phyloP scores from a whole-genome alignment of 768 basidiomycete genomes.

The Russula compacta region DNA sequence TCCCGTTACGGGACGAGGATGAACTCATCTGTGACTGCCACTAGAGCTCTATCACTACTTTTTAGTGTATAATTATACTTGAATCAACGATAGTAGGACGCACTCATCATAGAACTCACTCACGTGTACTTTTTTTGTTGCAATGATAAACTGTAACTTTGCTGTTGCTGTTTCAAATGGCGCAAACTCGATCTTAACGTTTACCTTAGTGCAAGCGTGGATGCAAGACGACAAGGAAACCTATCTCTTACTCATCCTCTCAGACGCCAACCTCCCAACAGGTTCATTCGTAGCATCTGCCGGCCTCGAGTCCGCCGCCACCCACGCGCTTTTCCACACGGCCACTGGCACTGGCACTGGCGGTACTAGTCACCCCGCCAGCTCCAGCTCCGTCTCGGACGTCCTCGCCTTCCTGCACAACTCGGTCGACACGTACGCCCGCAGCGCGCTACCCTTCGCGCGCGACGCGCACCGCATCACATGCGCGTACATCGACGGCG shows the following conservation, averaged over 20 bases:
- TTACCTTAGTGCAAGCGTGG: neutral
- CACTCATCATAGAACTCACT: neutral
- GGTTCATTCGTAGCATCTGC: constrained; percentile 94
- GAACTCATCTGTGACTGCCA: constrained; percentile 13
- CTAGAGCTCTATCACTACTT: neutral
- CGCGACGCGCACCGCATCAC: constrained; percentile 52
- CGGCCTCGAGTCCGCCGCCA: constrained; percentile 82
- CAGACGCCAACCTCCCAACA: constrained; percentile 92
- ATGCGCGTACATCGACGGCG: constrained; percentile 12
- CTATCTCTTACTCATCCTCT: constrained; percentile 68
- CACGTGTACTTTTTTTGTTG: neutral
- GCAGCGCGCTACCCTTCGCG: constrained; percentile 70
- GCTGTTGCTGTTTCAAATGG: no score
- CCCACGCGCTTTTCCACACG: constrained; percentile 63
- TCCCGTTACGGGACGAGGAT: constrained; percentile 5
- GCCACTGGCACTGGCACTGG: constrained; percentile 13
- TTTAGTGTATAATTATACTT: neutral
- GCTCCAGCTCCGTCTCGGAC: constrained; percentile 23
- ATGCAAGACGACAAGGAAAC: constrained; percentile 38
- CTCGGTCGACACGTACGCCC: constrained; percentile 71
- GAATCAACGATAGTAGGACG: neutral
- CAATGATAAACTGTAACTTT: neutral
- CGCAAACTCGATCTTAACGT: neutral
- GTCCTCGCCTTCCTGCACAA: constrained; percentile 58
- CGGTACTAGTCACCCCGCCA: neutral